Evolutionary conservation across 371 early-diverging fungal species (phyloP), one percentile per base, ranked within the genome.

Genomic region (Mortierella sp.): DNA sequence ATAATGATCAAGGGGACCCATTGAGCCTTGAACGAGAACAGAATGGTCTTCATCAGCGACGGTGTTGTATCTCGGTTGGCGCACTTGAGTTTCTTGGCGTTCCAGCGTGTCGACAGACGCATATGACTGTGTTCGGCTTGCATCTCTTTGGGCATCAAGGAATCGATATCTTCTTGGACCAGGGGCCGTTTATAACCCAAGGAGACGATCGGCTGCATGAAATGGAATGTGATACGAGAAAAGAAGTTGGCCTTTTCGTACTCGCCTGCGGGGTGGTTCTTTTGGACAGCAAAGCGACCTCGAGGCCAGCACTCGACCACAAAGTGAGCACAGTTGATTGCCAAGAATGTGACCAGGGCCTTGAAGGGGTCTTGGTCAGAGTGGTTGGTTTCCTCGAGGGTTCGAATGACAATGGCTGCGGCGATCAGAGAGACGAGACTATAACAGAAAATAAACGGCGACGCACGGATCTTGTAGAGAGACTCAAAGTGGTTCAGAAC

Each of bases 241-340:
- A 77, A 81, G n/a, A 77, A 70, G 37, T 81, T 81, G 26, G 82
- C 82, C 72, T 77, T 77, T 19, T 81, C 82, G 57, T 74, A 81
- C 40, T 69, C 61, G 5, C 74, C 74, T 1, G 54, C 77, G 4
- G 43, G 31, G 26, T 55, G 61, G 46, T 71, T 57, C 48, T 53
- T 67, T 13, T 81, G 82, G n/a, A 74, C 75, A 0, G 44, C 37
- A 16, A 78, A 72, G 2, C 55, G 53, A 5, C 82, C 78, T 26
- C 82, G 54, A 0, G 82, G 82, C 74, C 72, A 77, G 13, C 77
- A 53, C 46, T 81, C 82, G 26, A 81, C 51, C 4, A 77, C 11
- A 19, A 81, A 74, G 13, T 70, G 67, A 0, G 71, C 50, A 21
- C 74, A 59, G 40, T 81, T 81, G 48, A 77, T n/a, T 5, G 64